Conservation (phyloP, 306 rosid species). For the Acacia crassicarpa region DNA sequence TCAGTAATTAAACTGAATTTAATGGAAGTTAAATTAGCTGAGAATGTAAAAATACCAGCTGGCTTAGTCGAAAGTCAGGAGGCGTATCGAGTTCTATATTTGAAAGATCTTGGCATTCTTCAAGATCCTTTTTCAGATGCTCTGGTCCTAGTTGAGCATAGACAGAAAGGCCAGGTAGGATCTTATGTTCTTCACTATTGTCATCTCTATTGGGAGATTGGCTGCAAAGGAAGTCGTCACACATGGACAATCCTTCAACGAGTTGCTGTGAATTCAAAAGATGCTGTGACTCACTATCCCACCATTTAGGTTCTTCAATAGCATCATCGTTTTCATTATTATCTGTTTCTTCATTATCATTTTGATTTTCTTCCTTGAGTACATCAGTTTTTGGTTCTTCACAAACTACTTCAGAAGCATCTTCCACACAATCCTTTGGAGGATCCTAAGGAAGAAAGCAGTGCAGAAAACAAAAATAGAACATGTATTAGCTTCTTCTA, state of each 20-base stretch:
- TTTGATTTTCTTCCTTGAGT: constrained; percentile 26
- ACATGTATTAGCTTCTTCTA: constrained; percentile 25
- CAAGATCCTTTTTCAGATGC: constrained; percentile 72
- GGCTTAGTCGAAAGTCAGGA: constrained; percentile 72
- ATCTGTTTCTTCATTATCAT: constrained; percentile 23
- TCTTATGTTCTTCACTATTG: constrained; percentile 31
- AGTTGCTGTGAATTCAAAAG: constrained; percentile 73
- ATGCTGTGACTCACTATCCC: constrained; percentile 82
- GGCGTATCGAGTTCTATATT: constrained; percentile 60
- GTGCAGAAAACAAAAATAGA: constrained; percentile 1
- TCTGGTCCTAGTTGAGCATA: constrained; percentile 68
- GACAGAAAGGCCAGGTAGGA: constrained; percentile 53
- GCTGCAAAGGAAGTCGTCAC: constrained; percentile 68
- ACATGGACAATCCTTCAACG: constrained; percentile 65
- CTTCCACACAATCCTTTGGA: constrained; percentile 30
- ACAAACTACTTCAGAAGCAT: constrained; percentile 28
- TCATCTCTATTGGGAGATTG: constrained; percentile 59
- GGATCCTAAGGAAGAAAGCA: constrained; percentile 31
- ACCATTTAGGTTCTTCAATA: constrained; percentile 65
- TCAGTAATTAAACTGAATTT: background rate
- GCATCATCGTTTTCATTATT: constrained; percentile 29
- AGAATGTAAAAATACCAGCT: constrained; percentile 46
- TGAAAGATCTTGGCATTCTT: constrained; percentile 65
- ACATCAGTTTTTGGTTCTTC: constrained; percentile 35
- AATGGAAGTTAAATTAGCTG: background rate